These are phyloP conservation scores for Colletotrichum musicola DNA, from an alignment of 2,329 filamentous ascomycete genomes.

Conservation along the genomic window DNA sequence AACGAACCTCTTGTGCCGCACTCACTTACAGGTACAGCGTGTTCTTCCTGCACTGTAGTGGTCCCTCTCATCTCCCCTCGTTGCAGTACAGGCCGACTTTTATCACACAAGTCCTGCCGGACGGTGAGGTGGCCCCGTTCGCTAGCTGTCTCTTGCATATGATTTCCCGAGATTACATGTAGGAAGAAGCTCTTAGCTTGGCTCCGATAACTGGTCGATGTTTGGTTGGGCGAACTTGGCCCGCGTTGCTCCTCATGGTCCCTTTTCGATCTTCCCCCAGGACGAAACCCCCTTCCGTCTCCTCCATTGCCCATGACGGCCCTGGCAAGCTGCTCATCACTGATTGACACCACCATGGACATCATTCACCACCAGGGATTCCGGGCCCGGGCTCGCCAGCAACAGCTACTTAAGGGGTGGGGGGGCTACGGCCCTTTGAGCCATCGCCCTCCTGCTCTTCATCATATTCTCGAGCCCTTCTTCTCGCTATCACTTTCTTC, in stretches of 20 bases:
- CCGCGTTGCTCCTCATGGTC: conserved; percentile 24
- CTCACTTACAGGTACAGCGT: background rate
- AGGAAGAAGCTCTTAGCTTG: conserved; percentile 38
- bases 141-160: conserved; percentile 49
- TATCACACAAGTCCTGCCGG: conserved; percentile 43
- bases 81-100: conserved; percentile 10
- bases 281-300: conserved; percentile 30
- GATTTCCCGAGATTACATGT: conserved; percentile 51
- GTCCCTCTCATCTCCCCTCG: conserved; percentile 24
- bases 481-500: conserved; percentile 5
- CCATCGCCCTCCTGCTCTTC: conserved; percentile 20
- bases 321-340: conserved; percentile 36
- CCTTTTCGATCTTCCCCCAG: conserved; percentile 30
- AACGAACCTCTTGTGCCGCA: conserved; percentile 10
- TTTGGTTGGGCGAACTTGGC: conserved; percentile 50
- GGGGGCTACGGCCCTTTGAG: conserved; percentile 20
- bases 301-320: conserved; percentile 33
- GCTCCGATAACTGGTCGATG: conserved; percentile 52
- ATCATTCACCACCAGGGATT: conserved; percentile 22
- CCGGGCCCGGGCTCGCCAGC: conserved; percentile 14
- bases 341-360: conserved; percentile 40
- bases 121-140: conserved; percentile 46
- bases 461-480: conserved; percentile 13
- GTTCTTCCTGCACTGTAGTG: background rate
- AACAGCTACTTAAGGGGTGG: conserved; percentile 37